Conservation (phyloP, 495 filamentous ascomycete species). For the Talaromyces stipitatus region DNA sequence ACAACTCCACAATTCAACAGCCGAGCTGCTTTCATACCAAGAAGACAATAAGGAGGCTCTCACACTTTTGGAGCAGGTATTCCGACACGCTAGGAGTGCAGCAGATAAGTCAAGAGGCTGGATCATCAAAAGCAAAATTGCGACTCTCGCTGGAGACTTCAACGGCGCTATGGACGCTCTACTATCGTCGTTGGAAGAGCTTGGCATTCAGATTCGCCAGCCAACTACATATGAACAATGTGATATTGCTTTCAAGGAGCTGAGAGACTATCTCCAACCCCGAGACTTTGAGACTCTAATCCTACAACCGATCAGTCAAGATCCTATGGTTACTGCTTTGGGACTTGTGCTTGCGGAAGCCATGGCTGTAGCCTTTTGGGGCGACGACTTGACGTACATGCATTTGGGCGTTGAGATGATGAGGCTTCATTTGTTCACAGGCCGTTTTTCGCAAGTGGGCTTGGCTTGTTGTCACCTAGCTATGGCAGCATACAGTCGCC, state of each 20-base stretch:
- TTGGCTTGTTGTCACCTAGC: slow-evolving; percentile 70
- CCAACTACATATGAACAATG: slow-evolving; percentile 65
- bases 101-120: slow-evolving; percentile 72
- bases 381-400: slow-evolving; percentile 66
- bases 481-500: slow-evolving; percentile 64
- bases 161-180: slow-evolving; percentile 59
- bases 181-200: slow-evolving; percentile 56
- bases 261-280: slow-evolving; percentile 51
- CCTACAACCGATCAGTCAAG: slow-evolving; percentile 40
- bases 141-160: slow-evolving; percentile 63
- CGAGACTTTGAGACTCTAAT: slow-evolving; percentile 49
- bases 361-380: slow-evolving; percentile 77
- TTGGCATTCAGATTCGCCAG: slow-evolving; percentile 58
- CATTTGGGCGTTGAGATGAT: slow-evolving; percentile 65
- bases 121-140: slow-evolving; percentile 70
- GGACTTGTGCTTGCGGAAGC: slow-evolving; percentile 72
- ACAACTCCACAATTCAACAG: slow-evolving; percentile 61
- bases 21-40: slow-evolving; percentile 77
- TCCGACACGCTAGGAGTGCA: slow-evolving; percentile 54
- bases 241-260: slow-evolving; percentile 57
- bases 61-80: slow-evolving; percentile 53
- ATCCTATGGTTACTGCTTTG: slow-evolving; percentile 52
- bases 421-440: slow-evolving; percentile 55
- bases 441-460: slow-evolving; percentile 65
- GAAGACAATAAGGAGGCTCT: slow-evolving; percentile 57